Evolutionary conservation across 305 asterid species (phyloP), one percentile per base, ranked within the genome.

Genomic region (Fraxinus sp.): DNA sequence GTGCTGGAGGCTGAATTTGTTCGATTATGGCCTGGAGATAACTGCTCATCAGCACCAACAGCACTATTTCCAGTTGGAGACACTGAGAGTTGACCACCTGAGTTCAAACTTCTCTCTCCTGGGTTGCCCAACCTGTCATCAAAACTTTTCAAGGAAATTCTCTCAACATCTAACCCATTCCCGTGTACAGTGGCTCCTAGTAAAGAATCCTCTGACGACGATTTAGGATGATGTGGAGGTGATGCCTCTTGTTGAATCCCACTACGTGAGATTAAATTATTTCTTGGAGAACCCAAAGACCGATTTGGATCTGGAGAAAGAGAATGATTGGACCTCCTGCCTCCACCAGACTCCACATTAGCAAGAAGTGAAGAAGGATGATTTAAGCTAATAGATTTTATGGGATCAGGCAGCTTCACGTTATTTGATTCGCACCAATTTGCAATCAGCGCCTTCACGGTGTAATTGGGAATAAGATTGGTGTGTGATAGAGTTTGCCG

Each of bases 381-480:
- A 86, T 88, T 93, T 86, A 89, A 85, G 89, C 85, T 79, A 87
- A 86, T 85, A 71, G 90, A 87, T 84, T 90, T 94, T 76, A 87
- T 77, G 1, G 97, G 96, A 87, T 94, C 96, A 9, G 96, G 97
- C 83, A 94, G 87, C 91, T 93, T 91, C 78, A 94, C 93, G 35
- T 93, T 87, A 86, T 94, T 90, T 62, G 86, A 83, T 76, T 93
- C 96, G 7, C 98, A 95, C 98, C 98, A 95, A 86, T 88, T 90
- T 80, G 95, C 98, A 77, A 95, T 92, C 75, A 93, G 94, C 2
- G 96, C 98, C 88, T 93, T 95, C 80, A 95, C 97, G 73, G 97
- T 94, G 92, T 93, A 93, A 87, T 93, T 93, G 55, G 97, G 96
- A 80, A 95, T 93, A 35, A 93, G 97, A 85, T 90, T 93, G 52